Evolutionary conservation across 768 basidiomycete genomes (phyloP).

Genomic region (Boletus pseudopeckii): DNA sequence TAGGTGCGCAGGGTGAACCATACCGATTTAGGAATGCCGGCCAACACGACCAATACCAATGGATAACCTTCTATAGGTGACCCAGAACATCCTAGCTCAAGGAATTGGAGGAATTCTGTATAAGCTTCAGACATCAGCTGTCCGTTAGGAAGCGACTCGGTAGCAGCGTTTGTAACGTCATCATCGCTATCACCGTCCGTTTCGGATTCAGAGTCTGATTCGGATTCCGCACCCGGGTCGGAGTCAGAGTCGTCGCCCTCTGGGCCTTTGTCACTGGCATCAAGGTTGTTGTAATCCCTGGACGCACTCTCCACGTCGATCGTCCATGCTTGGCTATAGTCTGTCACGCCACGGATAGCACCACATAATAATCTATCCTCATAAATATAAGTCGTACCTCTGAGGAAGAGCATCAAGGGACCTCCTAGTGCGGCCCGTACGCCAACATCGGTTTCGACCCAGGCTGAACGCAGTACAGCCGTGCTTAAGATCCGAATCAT

Average conservation of each 20-base stretch:
- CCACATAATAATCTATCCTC: background rate
- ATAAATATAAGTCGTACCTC: slow-evolving; percentile 41
- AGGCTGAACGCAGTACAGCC: slow-evolving; percentile 63
- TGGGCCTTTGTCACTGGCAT: slow-evolving; percentile 8
- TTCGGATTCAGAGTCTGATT: slow-evolving; percentile 9
- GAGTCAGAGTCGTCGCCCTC: slow-evolving; percentile 34
- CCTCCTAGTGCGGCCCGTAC: slow-evolving; percentile 71
- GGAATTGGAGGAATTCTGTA: slow-evolving; percentile 72
- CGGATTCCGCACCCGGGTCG: slow-evolving; percentile 30
- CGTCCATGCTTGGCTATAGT: slow-evolving; percentile 64
- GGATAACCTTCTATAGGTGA: slow-evolving; percentile 81
- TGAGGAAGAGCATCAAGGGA: slow-evolving; percentile 67
- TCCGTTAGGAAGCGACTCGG: background rate
- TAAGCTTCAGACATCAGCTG: slow-evolving; percentile 46
- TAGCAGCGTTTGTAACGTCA: slow-evolving; percentile 29
- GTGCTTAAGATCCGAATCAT: slow-evolving; percentile 49
- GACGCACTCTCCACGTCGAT: slow-evolving; percentile 18
- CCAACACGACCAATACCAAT: slow-evolving; percentile 71
- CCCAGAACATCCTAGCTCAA: slow-evolving; percentile 75
- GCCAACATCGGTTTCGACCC: slow-evolving; percentile 64
- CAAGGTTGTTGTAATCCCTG: slow-evolving; percentile 29
- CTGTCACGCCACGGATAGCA: slow-evolving; percentile 34
- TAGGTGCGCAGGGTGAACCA: slow-evolving; percentile 19
- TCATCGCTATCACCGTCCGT: slow-evolving; percentile 34
- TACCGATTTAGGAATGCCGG: slow-evolving; percentile 73